Percentiles rank a stretch among this genome's conserved stretches.
Conservation (phyloP, 805 yeast genomes). For the Sugiyamaella qingdaonensis region DNA sequence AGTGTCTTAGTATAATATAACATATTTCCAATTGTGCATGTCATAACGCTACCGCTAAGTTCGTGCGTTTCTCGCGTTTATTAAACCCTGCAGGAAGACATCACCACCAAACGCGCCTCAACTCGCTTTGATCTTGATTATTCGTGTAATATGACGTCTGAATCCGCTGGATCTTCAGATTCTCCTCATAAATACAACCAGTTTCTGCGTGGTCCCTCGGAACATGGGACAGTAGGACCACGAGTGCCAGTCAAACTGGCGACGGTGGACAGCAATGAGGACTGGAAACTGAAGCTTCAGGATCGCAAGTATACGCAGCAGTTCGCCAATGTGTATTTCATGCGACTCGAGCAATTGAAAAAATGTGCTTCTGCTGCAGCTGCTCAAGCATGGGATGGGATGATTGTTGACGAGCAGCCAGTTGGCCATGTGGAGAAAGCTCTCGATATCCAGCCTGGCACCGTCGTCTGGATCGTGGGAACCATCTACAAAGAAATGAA, state of each 20-base stretch:
- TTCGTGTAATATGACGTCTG: not conserved
- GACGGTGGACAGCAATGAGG: not conserved
- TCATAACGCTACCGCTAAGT: no score
- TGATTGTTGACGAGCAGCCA: constrained; percentile 38
- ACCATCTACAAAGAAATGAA: constrained; percentile 81
- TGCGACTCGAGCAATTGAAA: constrained; percentile 47
- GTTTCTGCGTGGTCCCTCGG: not conserved
- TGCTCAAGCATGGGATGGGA: constrained; percentile 53
- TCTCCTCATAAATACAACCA: not conserved
- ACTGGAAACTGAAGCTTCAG: constrained; percentile 17
- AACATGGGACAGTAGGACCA: not conserved
- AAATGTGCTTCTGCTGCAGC: constrained; percentile 46
- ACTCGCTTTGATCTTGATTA: not conserved
- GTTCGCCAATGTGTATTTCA: constrained; percentile 53
- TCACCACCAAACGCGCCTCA: not conserved
- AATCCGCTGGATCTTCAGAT: not conserved
- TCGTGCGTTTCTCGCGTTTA: no score
- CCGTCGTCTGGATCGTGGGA: constrained; percentile 79
- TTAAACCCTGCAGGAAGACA: not conserved
- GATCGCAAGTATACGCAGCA: constrained; percentile 50
- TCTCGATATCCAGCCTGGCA: constrained; percentile 58
- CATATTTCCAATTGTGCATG: no score
- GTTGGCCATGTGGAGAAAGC: constrained; percentile 45
- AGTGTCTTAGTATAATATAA: no score
- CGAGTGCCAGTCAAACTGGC: not conserved